A percentile compares a stretch with the other conserved stretches of the same genome.
phyloP scores from a whole-genome alignment of 2,329 filamentous ascomycete genomes.

The Xylaria sp. region DNA sequence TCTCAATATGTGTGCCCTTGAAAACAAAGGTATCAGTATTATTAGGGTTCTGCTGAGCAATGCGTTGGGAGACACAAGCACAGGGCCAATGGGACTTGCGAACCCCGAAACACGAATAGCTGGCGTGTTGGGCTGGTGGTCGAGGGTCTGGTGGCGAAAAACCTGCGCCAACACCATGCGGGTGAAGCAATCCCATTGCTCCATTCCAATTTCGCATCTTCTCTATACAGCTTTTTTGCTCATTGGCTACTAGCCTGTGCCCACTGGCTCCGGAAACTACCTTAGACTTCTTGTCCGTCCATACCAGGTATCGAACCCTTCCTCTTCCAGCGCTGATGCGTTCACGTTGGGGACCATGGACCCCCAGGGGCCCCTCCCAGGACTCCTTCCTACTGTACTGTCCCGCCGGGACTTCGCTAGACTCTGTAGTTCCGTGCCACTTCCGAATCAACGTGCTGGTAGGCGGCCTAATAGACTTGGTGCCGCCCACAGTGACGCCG shows the following conservation, averaged over 20 bases:
- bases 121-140: slow-evolving; percentile 30
- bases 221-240: slow-evolving; percentile 38
- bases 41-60: slow-evolving; percentile 32
- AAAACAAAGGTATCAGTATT: slow-evolving; percentile 28
- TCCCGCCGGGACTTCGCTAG: slow-evolving; percentile 42
- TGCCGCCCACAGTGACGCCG: slow-evolving; percentile 46
- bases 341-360: slow-evolving; percentile 38
- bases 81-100: slow-evolving; percentile 41
- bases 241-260: slow-evolving; percentile 41
- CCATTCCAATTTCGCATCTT: slow-evolving; percentile 46
- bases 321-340: slow-evolving; percentile 38
- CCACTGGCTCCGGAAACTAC: slow-evolving; percentile 40
- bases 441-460: slow-evolving; percentile 33
- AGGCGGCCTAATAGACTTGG: slow-evolving; percentile 44
- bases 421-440: slow-evolving; percentile 40
- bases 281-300: slow-evolving; percentile 40
- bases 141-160: slow-evolving; percentile 51
- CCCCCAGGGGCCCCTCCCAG: slow-evolving; percentile 31
- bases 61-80: slow-evolving; percentile 33
- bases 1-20: slow-evolving; percentile 31
- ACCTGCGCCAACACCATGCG: slow-evolving; percentile 39
- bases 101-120: slow-evolving; percentile 45
- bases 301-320: slow-evolving; percentile 28
- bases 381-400: slow-evolving; percentile 35
- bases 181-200: slow-evolving; percentile 46